Conservation (phyloP, 345 rosid species). For the Reutealis trisperma region DNA sequence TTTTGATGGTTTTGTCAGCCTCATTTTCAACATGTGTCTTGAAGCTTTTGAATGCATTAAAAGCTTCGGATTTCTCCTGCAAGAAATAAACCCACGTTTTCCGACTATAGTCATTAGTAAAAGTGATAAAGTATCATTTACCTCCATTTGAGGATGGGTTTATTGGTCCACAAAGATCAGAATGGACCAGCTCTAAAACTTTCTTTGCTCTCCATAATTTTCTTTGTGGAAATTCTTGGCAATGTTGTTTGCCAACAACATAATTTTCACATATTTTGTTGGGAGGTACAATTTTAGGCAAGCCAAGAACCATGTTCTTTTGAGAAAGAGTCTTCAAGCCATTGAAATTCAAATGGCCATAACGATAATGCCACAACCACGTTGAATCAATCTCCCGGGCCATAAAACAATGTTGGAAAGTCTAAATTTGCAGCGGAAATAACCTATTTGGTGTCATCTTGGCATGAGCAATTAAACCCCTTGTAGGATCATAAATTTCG, state of each 20-base stretch:
- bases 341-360: neutral
- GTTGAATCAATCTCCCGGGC: too few species aligned
- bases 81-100: too few species aligned
- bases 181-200: neutral
- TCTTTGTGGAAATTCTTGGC: neutral
- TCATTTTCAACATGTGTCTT: too few species aligned
- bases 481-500: neutral
- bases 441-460: neutral
- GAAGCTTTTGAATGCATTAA: too few species aligned
- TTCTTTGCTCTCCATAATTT: neutral
- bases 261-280: neutral
- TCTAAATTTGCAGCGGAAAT: neutral
- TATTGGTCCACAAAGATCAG: neutral
- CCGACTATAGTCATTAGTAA: neutral
- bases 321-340: neutral
- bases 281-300: neutral
- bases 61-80: too few species aligned
- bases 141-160: neutral
- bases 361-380: neutral
- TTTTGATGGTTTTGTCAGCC: too few species aligned
- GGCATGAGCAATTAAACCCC: neutral
- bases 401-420: fast-evolving
- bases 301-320: neutral
- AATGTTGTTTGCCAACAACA: neutral
- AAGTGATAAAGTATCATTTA: neutral